A percentile compares a stretch with the other conserved stretches of the same genome.
Conservation (phyloP, 805 yeast genomes). For the Pichia insulana region DNA sequence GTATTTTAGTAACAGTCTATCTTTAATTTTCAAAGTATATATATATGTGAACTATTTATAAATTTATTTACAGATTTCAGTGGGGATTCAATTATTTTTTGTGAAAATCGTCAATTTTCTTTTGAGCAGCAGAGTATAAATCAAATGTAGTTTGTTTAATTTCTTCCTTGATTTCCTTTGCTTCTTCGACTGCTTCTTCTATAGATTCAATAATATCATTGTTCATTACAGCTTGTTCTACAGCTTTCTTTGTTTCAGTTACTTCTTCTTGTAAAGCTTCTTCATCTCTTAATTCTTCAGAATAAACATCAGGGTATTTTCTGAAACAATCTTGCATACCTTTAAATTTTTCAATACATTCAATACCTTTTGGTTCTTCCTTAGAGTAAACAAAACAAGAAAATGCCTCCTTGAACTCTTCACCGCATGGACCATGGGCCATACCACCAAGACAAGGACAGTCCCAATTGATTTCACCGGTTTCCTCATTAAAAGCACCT, state of each 20-base stretch:
- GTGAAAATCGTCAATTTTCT: constrained; percentile 14
- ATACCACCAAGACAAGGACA: constrained; percentile 99
- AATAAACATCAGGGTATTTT: constrained; percentile 84
- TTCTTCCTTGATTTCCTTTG: constrained; percentile 14
- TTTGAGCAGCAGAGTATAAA: constrained; percentile 13
- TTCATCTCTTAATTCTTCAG: constrained; percentile 82
- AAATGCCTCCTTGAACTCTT: constrained; percentile 88
- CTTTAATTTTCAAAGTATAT: background rate
- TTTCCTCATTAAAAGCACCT: constrained; percentile 89
- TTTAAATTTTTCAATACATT: constrained; percentile 85
- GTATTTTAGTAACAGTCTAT: background rate
- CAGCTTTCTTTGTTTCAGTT: constrained; percentile 11
- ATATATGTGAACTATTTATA: background rate
- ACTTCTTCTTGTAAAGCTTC: constrained; percentile 33
- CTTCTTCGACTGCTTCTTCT: constrained; percentile 16
- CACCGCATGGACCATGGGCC: constrained; percentile 99
- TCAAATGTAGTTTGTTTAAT: constrained; percentile 9
- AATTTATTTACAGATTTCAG: background rate
- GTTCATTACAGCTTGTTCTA: constrained; percentile 14
- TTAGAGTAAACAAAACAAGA: constrained; percentile 91
- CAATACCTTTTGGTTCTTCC: constrained; percentile 93
- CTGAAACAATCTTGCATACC: constrained; percentile 93
- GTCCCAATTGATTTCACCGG: constrained; percentile 99
- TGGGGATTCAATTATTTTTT: constrained; percentile 19
- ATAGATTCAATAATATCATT: constrained; percentile 16